Percentiles rank a stretch among this genome's conserved stretches.
Evolutionary conservation across 345 rosid species (phyloP).

Genomic region (Corchorus olitorius): DNA sequence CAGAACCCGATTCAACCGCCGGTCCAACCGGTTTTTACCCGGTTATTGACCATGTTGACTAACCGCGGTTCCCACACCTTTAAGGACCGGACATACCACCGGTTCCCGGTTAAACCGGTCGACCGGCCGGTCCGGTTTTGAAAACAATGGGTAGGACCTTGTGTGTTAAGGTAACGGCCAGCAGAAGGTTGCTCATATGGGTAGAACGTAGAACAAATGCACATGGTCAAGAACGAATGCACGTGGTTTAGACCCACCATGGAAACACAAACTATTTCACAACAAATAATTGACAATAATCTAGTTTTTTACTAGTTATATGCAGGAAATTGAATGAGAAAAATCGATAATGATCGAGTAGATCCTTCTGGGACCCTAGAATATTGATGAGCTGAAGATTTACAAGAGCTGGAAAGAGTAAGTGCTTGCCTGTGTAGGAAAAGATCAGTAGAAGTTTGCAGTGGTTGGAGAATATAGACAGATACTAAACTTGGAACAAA

Average conservation of each 20-base stretch:
- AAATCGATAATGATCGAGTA: background rate
- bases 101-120: no score
- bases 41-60: no score
- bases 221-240: constrained; percentile 36
- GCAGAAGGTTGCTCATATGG: constrained; percentile 9
- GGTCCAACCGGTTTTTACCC: no score
- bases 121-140: no score
- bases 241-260: constrained; percentile 34
- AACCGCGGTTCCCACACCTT: no score
- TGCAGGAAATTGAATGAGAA: background rate
- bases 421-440: background rate
- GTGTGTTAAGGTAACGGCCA: constrained; percentile 32
- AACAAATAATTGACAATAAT: constrained; percentile 8
- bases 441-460: background rate
- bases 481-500: background rate
- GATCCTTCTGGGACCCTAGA: background rate
- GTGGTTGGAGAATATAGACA: constrained; percentile 6
- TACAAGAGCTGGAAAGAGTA: background rate
- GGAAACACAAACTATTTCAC: background rate
- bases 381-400: background rate
- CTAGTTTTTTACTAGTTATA: constrained; percentile 10
- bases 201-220: constrained; percentile 25
- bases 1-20: no score
- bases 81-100: no score
- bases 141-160: constrained; percentile 29